Conservation (phyloP, 805 yeast species). For the Jamesozyma piceae region DNA sequence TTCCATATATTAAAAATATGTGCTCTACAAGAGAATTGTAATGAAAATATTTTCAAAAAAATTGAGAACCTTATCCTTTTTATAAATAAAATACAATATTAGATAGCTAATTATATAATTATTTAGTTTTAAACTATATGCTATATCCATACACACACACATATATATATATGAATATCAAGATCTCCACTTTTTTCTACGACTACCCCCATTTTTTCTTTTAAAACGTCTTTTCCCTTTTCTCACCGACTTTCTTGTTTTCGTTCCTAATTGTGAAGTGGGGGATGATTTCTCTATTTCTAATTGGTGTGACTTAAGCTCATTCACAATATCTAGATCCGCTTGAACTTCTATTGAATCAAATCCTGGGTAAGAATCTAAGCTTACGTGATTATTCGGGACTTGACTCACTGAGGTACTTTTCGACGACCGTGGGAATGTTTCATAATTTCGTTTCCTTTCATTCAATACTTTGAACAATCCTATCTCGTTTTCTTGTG, state of each 20-base stretch:
- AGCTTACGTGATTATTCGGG: background rate
- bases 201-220: background rate
- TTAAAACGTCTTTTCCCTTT: background rate
- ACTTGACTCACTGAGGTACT: background rate
- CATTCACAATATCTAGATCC: background rate
- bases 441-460: background rate
- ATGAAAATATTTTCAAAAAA: too few species aligned
- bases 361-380: background rate
- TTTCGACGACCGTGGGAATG: background rate
- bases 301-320: background rate
- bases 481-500: background rate
- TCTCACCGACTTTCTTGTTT: background rate
- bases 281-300: slow-evolving; percentile 1
- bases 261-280: background rate
- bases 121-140: background rate
- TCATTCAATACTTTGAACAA: background rate
- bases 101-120: too few species aligned
- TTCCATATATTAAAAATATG: too few species aligned
- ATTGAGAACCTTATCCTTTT: too few species aligned
- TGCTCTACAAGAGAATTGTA: too few species aligned
- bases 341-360: background rate
- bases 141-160: background rate
- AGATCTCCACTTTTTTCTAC: background rate
- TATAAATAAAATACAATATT: too few species aligned
- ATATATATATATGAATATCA: background rate